These are phyloP conservation scores for Penicillium atrosanguineum DNA, from an alignment of 495 filamentous ascomycete species.

Conservation along the genomic window DNA sequence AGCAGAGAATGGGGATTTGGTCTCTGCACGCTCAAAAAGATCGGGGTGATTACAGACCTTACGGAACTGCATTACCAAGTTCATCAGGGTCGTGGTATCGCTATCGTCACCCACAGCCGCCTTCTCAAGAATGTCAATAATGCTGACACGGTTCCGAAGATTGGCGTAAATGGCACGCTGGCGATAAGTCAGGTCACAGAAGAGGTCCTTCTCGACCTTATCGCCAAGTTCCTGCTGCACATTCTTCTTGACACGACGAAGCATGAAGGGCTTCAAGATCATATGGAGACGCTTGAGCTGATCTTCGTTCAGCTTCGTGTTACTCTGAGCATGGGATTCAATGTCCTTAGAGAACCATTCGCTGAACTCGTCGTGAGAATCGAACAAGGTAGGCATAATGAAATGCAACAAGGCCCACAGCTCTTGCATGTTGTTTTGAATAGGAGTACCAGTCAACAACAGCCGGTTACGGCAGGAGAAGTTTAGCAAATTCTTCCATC, in stretches of 20 bases:
- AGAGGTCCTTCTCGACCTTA: constrained; percentile 95
- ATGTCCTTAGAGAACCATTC: constrained; percentile 99
- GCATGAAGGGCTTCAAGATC: constrained; percentile 99
- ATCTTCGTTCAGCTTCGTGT: constrained; percentile 97
- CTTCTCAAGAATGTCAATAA: constrained; percentile 98
- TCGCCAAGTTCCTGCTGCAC: constrained; percentile 98
- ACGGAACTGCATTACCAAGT: constrained; percentile 98
- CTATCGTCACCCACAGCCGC: constrained; percentile 90
- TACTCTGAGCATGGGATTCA: constrained; percentile 96
- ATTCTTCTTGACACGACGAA: constrained; percentile 98
- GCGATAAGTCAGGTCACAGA: constrained; percentile 95
- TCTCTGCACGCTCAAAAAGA: constrained; percentile 92
- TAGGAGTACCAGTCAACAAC: constrained; percentile 92
- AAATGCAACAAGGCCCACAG: constrained; percentile 97
- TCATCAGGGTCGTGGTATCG: constrained; percentile 96
- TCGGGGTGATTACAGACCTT: constrained; percentile 99
- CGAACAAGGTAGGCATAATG: constrained; percentile 98
- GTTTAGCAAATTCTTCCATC: constrained; percentile 92
- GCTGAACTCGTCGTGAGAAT: constrained; percentile 98
- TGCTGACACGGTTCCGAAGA: constrained; percentile 91
- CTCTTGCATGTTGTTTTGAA: constrained; percentile 99
- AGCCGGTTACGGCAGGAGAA: constrained; percentile 96
- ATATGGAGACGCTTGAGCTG: constrained; percentile 95
- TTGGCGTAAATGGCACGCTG: constrained; percentile 93
- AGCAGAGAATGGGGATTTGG: constrained; percentile 77